Base-by-base conservation (phyloP, 75 land plant species). In the Selaginella moellendorffii region DNA sequence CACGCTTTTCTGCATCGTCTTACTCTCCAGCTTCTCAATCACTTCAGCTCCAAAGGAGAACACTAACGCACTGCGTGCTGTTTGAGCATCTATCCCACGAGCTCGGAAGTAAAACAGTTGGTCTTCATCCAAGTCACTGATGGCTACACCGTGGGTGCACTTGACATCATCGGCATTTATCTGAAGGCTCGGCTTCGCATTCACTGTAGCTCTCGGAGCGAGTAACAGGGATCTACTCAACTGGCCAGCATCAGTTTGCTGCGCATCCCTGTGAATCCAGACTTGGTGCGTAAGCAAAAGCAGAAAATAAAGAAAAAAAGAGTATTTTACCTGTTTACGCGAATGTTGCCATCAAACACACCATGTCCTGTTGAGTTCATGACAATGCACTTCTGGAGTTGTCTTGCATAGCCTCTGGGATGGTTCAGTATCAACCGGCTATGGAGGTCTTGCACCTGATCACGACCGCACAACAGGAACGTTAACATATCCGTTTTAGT, bases 231-330 rank as follows among this genome's bases (percentile, higher is more conserved):
- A 77, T 31, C 98, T 73, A 52, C 85, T 89, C n/a, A 85, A 76
- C 76, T 93, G 98, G 23, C 96, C 96, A 19, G 98, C 98, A 82
- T 93, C 96, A 12, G 98, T 93, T 61, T 85, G 90, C 62, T 93
- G 98, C 26, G 98, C 98, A 64, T 65, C 71, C 72, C 97, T 92
- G 78, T 56, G 71, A 20, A n/a, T 66, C 26, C 24, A 5, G n/a
- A 56, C 8, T 20, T 20, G n/a, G 24, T 56, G 24, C 9, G 60
- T 56, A 18, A 2, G 29, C 46, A 36, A 36, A 5, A 5, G 46
- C 5, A 36, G 46, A 53, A 54, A 22, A 1, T 20, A 61, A 25
- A 20, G 1, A 19, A 24, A 27, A 25, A 30, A n/a, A n/a, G n/a
- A n/a, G n/a, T n/a, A n/a, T n/a, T 63, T 59, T 74, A 88, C 98